Conservation (phyloP, 768 basidiomycete genomes). For the Suillus americanus region DNA sequence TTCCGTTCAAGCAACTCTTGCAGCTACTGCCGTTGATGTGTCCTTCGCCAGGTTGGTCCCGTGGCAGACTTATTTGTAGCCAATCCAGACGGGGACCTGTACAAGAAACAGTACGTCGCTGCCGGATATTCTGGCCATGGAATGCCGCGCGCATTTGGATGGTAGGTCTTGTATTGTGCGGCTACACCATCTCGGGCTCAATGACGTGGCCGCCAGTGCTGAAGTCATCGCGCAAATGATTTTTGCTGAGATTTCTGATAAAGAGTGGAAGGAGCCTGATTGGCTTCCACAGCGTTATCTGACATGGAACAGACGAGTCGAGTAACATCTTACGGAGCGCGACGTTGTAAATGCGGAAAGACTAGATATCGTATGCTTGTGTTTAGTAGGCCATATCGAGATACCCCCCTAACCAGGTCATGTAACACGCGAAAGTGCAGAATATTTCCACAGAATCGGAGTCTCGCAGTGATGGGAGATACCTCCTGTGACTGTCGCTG, state of each 20-base stretch:
- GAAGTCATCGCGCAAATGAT: slow-evolving; percentile 65
- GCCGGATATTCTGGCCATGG: slow-evolving; percentile 75
- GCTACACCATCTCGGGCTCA: neutral
- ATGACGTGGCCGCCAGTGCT: slow-evolving; percentile 40
- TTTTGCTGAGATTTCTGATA: slow-evolving; percentile 41
- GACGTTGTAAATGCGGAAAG: neutral
- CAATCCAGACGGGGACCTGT: slow-evolving; percentile 7
- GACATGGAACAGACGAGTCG: slow-evolving; percentile 29
- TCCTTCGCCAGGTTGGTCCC: slow-evolving; percentile 5
- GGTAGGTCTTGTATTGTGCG: slow-evolving; percentile 31
- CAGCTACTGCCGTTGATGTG: neutral
- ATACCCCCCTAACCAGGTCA: neutral
- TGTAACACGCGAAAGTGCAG: neutral
- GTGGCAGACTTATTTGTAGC: neutral
- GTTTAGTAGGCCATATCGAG: neutral
- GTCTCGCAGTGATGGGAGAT: no score
- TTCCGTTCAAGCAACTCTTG: slow-evolving; percentile 25
- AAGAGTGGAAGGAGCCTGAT: slow-evolving; percentile 49
- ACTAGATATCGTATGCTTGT: neutral
- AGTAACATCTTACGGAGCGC: neutral
- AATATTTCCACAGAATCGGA: neutral
- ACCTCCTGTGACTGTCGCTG: no score
- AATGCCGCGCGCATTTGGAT: slow-evolving; percentile 69
- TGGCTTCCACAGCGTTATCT: slow-evolving; percentile 65
- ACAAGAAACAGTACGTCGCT: slow-evolving; percentile 61